Base-by-base conservation (phyloP, 2,329 filamentous ascomycete species). In the Chrysosporium queenslandicum region DNA sequence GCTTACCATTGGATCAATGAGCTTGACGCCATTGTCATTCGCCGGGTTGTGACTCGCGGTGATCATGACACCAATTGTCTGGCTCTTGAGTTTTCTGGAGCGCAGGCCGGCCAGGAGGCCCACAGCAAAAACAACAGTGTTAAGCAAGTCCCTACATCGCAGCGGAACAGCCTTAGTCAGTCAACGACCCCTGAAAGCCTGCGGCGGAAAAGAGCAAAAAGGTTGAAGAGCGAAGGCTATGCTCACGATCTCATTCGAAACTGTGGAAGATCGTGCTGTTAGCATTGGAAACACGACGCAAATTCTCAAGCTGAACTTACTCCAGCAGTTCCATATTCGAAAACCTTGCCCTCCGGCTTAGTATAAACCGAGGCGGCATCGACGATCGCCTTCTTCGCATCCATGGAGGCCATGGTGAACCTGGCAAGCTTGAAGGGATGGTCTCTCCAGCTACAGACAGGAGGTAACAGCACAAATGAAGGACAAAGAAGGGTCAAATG, bases 11-110 rank as follows among this genome's bases (percentile, higher is more conserved):
- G 92, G 92, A 69, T 98, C 92, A 58, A 98, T 88, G 60, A 98
- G 81, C 78, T 95, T 95, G 68, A 95, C 85, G 48, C 89, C 89
- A 69, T 95, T 95, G 71, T 95, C 89, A 61, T 81, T 78, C 30
- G 89, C 85, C 16, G 87, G 87, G 71, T 95, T 95, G 76, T 95
- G 89, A 64, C 87, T 94, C 57, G 89, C 89, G 39, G 89, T 95
- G 68, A 95, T 86, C 89, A 95, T 95, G 60, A 98, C 85, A 64
- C 92, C 92, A 64, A 98, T 94, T 62, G 87, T 85, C 74, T 94
- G 87, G 58, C 89, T 85, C 67, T 85, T 84, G 61, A 94, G 81
- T 72, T 92, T 94, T 67, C 88, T 86, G 59, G 89, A 96, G 58
- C 92, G 85, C 48, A 97, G 79, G 53, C 86, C 82, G 29, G 92